Evolutionary conservation across 192 early-diverging fungal species (phyloP).

Genomic region (Oehlia diaphana): DNA sequence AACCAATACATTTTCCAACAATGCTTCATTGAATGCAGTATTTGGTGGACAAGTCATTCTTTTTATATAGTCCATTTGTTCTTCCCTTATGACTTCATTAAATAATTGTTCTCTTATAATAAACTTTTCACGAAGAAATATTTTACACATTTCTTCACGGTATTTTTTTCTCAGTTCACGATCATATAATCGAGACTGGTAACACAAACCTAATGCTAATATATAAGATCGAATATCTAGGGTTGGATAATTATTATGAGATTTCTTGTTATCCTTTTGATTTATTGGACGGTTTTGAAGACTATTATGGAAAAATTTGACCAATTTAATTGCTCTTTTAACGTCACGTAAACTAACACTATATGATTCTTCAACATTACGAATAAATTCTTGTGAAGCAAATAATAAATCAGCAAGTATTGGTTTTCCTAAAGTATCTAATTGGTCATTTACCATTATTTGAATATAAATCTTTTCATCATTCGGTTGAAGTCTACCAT

Average conservation of each 20-base stretch:
- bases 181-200: constrained; percentile 26
- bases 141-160: constrained; percentile 1
- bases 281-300: background rate
- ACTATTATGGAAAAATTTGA: constrained; percentile 1
- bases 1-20: constrained; percentile 30
- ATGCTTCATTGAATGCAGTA: constrained; percentile 28
- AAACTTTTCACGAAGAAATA: background rate
- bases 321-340: constrained; percentile 24
- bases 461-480: constrained; percentile 14
- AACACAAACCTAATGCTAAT: constrained; percentile 27
- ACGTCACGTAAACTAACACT: constrained; percentile 32
- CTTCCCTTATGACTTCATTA: constrained; percentile 16
- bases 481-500: constrained; percentile 8
- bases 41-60: constrained; percentile 21
- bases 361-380: constrained; percentile 23
- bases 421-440: background rate
- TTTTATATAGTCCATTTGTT: constrained; percentile 21
- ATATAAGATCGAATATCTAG: background rate
- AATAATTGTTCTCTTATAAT: background rate
- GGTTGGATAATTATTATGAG: background rate
- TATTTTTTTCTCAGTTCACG: constrained; percentile 19
- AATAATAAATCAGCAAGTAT: constrained; percentile 26
- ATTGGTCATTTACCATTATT: constrained; percentile 2
- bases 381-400: constrained; percentile 30
- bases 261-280: background rate